Evolutionary conservation across 768 basidiomycete species (phyloP).

Genomic region (Megacollybia marginata): DNA sequence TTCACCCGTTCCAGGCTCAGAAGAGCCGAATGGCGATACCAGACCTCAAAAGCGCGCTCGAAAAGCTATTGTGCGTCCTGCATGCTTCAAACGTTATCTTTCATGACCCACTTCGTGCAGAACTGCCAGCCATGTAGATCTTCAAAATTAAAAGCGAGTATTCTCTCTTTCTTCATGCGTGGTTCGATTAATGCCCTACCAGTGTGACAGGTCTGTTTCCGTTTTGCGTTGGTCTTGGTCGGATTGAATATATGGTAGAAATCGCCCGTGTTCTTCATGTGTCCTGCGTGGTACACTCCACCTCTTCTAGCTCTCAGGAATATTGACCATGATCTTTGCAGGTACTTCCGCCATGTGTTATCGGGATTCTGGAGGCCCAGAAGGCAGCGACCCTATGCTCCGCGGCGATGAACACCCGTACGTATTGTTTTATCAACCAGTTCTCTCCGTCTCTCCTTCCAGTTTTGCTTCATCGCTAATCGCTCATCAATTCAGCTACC

Average conservation of each 20-base stretch:
- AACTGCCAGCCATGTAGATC: conserved; percentile 81
- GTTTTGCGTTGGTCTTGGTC: background rate
- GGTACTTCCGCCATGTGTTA: conserved; percentile 79
- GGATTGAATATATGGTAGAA: conserved; percentile 34
- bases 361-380: conserved; percentile 64
- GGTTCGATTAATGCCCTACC: conserved; percentile 24
- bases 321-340: conserved; percentile 19
- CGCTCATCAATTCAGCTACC: conserved; percentile 22
- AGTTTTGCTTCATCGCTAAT: background rate
- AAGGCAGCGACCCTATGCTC: conserved; percentile 38
- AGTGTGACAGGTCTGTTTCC: conserved; percentile 69
- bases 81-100: too few species aligned
- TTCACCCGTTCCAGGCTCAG: background rate
- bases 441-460: conserved; percentile 10
- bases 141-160: conserved; percentile 50
- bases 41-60: conserved; percentile 75
- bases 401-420: conserved; percentile 60
- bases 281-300: conserved; percentile 61
- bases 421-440: conserved; percentile 16
- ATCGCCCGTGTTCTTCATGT: conserved; percentile 84
- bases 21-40: conserved; percentile 30
- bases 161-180: too few species aligned
- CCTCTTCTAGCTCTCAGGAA: conserved; percentile 2
- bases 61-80: conserved; percentile 49
- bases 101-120: background rate